These are phyloP conservation scores for Capsicum chinense DNA, from an alignment of 257 asterid species.

Conservation along the genomic window DNA sequence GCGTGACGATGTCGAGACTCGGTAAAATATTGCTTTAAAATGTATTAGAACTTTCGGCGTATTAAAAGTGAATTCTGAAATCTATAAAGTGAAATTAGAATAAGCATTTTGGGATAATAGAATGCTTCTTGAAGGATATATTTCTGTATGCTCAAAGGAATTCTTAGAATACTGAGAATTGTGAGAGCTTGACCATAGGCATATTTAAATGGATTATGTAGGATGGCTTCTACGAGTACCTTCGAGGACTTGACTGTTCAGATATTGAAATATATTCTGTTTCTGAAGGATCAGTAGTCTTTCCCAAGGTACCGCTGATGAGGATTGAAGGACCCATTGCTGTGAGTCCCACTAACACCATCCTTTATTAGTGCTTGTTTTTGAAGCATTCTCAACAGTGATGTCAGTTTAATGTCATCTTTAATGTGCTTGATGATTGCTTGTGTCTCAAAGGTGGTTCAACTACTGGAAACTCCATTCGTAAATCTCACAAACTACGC, in stretches of 20 bases:
- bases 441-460: conserved; percentile 76
- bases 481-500: conserved; percentile 89
- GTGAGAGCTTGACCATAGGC: conserved; percentile 23
- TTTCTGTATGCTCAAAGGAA: background rate
- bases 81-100: background rate
- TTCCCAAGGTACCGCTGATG: conserved; percentile 94
- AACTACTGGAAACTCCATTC: conserved; percentile 93
- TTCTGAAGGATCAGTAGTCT: conserved; percentile 92
- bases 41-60: background rate
- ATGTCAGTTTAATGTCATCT: conserved; percentile 26
- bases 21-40: background rate
- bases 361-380: background rate
- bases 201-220: conserved; percentile 41
- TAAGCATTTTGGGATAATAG: background rate
- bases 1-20: no score
- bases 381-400: conserved; percentile 8
- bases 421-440: conserved; percentile 28
- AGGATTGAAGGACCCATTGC: conserved; percentile 97
- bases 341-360: conserved; percentile 57
- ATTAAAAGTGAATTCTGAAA: background rate
- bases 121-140: background rate
- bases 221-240: conserved; percentile 87
- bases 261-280: conserved; percentile 92
- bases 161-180: background rate
- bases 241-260: conserved; percentile 77